Conservation (phyloP, 768 basidiomycete genomes). For the Pleurotus pulmonarius region DNA sequence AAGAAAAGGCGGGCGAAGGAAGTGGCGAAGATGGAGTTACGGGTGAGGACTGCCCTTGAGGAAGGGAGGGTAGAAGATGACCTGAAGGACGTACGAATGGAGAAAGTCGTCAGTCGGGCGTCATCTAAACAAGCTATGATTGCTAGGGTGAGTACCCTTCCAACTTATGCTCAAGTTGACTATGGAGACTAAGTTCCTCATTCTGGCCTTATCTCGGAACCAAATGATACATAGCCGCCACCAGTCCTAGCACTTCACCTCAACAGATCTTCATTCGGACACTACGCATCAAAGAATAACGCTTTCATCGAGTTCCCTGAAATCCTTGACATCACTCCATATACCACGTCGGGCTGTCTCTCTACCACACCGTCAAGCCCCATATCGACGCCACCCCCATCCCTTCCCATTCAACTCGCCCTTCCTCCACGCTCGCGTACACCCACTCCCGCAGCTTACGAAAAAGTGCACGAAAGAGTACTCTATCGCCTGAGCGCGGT, state of each 20-base stretch:
- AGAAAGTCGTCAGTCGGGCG: conserved; percentile 68
- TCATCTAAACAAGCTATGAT: conserved; percentile 93
- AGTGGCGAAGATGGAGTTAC: conserved; percentile 57
- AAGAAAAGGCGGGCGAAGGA: conserved; percentile 78
- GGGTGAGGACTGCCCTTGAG: conserved; percentile 60
- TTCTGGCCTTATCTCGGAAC: not conserved
- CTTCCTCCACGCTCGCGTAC: conserved; percentile 42
- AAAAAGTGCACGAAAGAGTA: conserved; percentile 42
- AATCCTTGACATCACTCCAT: conserved; percentile 85
- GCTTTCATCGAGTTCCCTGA: conserved; percentile 82
- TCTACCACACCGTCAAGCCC: conserved; percentile 66
- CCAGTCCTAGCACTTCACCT: conserved; percentile 85
- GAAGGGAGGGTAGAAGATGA: conserved; percentile 83
- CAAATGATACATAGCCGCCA: conserved; percentile 58
- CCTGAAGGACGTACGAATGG: conserved; percentile 73
- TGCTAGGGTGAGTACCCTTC: conserved; percentile 59
- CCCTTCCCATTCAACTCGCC: conserved; percentile 24
- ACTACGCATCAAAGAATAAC: conserved; percentile 83
- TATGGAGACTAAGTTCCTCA: not conserved
- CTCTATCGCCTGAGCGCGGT: conserved; percentile 83
- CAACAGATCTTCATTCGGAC: conserved; percentile 75
- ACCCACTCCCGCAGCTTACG: conserved; percentile 51
- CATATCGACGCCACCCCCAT: conserved; percentile 62
- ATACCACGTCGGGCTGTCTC: conserved; percentile 77
- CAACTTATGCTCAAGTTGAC: not conserved